phyloP scores from a whole-genome alignment of 176 grass and related monocot genomes.

The Urochloa ruziziensis region DNA sequence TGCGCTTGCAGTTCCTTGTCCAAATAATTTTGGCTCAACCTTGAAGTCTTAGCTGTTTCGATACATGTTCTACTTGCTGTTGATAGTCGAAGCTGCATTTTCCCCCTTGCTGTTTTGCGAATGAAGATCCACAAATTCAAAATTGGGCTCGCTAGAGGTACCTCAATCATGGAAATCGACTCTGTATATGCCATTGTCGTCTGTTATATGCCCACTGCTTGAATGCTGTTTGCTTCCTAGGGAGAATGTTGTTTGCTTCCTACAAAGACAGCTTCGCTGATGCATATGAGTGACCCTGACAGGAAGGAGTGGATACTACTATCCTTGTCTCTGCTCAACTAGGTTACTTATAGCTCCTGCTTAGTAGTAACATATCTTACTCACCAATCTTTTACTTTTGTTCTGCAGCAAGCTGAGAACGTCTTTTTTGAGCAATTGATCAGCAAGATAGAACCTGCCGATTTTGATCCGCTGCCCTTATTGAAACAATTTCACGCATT shows the following conservation, averaged over 20 bases:
- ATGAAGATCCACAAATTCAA: neutral
- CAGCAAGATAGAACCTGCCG: constrained; percentile 26
- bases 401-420: constrained; percentile 26
- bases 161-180: neutral
- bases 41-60: neutral
- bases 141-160: neutral
- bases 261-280: neutral
- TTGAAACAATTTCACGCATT: constrained; percentile 48
- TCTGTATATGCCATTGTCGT: neutral
- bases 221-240: neutral
- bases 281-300: neutral
- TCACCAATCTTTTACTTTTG: constrained; percentile 19
- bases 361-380: neutral
- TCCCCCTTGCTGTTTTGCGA: neutral
- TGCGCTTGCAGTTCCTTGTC: neutral
- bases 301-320: neutral
- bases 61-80: neutral
- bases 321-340: neutral
- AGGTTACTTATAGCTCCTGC: neutral
- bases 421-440: constrained; percentile 50
- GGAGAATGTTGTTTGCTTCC: neutral
- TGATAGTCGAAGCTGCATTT: neutral
- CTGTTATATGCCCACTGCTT: neutral
- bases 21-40: neutral
- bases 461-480: constrained; percentile 44